phyloP scores from a whole-genome alignment of 31 red algal genomes.

The Endocladia muricata region DNA sequence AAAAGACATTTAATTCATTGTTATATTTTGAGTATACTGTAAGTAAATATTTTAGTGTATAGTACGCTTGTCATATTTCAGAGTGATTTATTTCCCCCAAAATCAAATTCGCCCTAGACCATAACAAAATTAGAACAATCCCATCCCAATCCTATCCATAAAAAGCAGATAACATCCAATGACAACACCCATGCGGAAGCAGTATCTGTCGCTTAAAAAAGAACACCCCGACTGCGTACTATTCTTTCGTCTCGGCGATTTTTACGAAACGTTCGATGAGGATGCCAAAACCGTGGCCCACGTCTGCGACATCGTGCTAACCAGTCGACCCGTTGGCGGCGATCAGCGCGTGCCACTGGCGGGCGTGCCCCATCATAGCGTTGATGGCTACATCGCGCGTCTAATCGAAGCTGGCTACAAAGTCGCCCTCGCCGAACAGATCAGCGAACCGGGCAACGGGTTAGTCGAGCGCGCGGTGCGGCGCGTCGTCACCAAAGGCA shows the following conservation, averaged over 20 bases:
- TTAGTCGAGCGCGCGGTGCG: slow-evolving; percentile 79
- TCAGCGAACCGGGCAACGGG: slow-evolving; percentile 38
- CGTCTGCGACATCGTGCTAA: slow-evolving; percentile 69
- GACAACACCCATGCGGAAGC: too few relatives aligned
- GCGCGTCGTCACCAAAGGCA: slow-evolving; percentile 83
- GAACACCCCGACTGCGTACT: too few relatives aligned
- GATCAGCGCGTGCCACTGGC: slow-evolving; percentile 81
- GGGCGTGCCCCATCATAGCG: slow-evolving; percentile 70
- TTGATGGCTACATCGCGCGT: slow-evolving; percentile 63
- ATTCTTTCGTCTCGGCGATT: slow-evolving; percentile 91
- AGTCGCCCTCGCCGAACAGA: slow-evolving; percentile 82
- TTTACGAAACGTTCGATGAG: slow-evolving; percentile 92
- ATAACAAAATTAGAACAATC: too few relatives aligned
- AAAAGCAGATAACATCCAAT: too few relatives aligned
- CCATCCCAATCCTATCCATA: too few relatives aligned
- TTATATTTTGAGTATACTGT: too few relatives aligned
- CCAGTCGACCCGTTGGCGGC: slow-evolving; percentile 70
- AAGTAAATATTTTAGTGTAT: too few relatives aligned
- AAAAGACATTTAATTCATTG: too few relatives aligned
- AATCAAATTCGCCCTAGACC: too few relatives aligned
- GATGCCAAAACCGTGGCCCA: slow-evolving; percentile 64
- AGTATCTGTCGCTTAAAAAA: too few relatives aligned
- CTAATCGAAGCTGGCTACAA: slow-evolving; percentile 42
- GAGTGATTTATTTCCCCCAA: too few relatives aligned
- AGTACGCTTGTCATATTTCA: too few relatives aligned